phyloP scores from a whole-genome alignment of 306 rosid species.

The Malus domestica region DNA sequence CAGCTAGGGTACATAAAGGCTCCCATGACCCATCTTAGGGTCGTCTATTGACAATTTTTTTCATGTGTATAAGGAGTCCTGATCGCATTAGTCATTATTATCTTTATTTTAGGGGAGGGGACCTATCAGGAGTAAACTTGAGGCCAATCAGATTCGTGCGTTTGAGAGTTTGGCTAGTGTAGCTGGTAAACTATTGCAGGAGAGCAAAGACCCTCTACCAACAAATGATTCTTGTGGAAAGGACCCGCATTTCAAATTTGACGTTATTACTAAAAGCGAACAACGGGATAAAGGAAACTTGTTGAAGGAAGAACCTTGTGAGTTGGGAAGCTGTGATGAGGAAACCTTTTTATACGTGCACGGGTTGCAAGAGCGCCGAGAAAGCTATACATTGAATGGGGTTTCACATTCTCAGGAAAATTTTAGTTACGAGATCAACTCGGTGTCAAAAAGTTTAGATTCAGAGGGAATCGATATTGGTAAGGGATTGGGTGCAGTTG shows the following conservation, averaged over 20 bases:
- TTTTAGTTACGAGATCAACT: constrained; percentile 2
- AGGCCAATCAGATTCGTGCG: constrained; percentile 39
- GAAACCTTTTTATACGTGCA: constrained; percentile 2
- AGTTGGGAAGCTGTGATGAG: constrained; percentile 31
- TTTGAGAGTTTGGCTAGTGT: constrained; percentile 70
- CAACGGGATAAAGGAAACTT: constrained; percentile 15
- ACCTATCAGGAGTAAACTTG: constrained; percentile 40
- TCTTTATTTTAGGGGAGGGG: constrained; percentile 54
- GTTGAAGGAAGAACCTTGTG: constrained; percentile 27
- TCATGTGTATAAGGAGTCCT: constrained; percentile 6
- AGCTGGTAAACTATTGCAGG: constrained; percentile 52
- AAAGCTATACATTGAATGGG: constrained; percentile 29
- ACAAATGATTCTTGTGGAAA: constrained; percentile 20
- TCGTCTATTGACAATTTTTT: neutral
- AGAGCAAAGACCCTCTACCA: constrained; percentile 24
- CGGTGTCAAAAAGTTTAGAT: constrained; percentile 17
- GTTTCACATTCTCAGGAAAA: constrained; percentile 15
- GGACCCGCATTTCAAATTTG: constrained; percentile 4
- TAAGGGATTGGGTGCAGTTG: neutral
- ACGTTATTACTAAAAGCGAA: constrained; percentile 13
- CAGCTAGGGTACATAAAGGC: constrained; percentile 47
- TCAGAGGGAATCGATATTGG: neutral
- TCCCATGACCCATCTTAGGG: constrained; percentile 2
- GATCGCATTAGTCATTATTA: constrained; percentile 4
- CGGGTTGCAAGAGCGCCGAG: neutral